Conservation (phyloP, 371 early-diverging fungal genomes). For the Synchytrium microbalum region DNA sequence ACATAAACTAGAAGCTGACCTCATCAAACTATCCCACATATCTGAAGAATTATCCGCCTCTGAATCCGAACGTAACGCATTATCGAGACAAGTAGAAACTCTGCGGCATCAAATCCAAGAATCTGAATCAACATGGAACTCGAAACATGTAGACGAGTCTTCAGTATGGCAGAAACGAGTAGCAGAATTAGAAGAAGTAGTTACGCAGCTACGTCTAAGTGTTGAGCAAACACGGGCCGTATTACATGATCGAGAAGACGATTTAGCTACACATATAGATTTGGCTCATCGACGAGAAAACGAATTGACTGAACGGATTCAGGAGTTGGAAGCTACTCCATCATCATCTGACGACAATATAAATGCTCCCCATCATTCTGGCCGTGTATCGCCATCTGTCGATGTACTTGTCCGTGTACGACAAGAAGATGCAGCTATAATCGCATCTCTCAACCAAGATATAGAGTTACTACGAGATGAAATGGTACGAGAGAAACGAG, state of each 20-base stretch:
- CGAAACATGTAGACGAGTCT: background rate
- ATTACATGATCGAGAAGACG: background rate
- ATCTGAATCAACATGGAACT: background rate
- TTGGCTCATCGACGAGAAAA: background rate
- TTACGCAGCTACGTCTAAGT: background rate
- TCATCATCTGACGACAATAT: background rate
- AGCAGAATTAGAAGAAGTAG: background rate
- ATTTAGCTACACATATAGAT: background rate
- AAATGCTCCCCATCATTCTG: background rate
- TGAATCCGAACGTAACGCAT: background rate
- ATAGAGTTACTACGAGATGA: background rate
- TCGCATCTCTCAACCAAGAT: background rate
- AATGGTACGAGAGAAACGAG: background rate
- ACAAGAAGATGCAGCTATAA: background rate
- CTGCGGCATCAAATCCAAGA: background rate
- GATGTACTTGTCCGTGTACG: background rate
- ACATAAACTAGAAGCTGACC: too few relatives aligned
- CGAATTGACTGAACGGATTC: background rate
- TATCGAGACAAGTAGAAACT: background rate
- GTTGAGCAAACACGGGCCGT: background rate
- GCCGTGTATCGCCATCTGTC: background rate
- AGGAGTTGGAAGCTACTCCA: background rate
- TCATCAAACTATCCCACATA: background rate
- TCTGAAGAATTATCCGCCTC: background rate
- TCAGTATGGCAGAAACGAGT: background rate